phyloP scores from a whole-genome alignment of 2,329 filamentous ascomycete genomes.

The Phialophora chinensis region DNA sequence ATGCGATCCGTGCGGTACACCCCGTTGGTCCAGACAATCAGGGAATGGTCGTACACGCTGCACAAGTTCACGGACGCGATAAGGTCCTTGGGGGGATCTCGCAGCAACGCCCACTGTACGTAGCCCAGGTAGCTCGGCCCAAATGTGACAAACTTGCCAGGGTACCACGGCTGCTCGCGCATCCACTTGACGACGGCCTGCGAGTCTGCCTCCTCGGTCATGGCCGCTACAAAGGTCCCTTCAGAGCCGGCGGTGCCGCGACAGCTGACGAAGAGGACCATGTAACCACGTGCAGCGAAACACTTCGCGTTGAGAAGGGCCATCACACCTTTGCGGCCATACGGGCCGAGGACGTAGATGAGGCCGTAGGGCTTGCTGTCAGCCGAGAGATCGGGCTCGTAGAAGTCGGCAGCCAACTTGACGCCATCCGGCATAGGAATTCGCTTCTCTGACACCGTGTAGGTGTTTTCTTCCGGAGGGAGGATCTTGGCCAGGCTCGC shows the following conservation, averaged over 20 bases:
- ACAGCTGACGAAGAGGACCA: constrained; percentile 3
- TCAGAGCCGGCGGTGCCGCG: neutral
- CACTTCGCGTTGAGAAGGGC: neutral
- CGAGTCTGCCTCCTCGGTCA: neutral
- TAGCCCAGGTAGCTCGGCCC: constrained; percentile 8
- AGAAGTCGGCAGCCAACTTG: neutral
- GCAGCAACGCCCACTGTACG: constrained; percentile 1
- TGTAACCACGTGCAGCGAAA: neutral
- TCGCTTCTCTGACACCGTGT: neutral
- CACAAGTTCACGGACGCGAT: neutral
- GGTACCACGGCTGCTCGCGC: constrained; percentile 10
- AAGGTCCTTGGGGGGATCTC: neutral
- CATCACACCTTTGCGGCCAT: neutral
- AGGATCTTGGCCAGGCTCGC: neutral
- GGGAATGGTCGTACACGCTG: neutral
- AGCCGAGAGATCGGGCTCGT: neutral
- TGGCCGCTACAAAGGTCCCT: constrained; percentile 4
- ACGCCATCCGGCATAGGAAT: neutral
- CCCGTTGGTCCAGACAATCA: neutral
- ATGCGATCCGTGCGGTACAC: neutral
- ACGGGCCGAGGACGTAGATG: neutral
- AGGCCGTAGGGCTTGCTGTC: neutral
- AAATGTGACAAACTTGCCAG: neutral
- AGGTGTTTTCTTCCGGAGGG: neutral
- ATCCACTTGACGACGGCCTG: constrained; percentile 5